Evolutionary conservation across 2,329 filamentous ascomycete genomes (phyloP).

Genomic region (Aspergillus piperis): DNA sequence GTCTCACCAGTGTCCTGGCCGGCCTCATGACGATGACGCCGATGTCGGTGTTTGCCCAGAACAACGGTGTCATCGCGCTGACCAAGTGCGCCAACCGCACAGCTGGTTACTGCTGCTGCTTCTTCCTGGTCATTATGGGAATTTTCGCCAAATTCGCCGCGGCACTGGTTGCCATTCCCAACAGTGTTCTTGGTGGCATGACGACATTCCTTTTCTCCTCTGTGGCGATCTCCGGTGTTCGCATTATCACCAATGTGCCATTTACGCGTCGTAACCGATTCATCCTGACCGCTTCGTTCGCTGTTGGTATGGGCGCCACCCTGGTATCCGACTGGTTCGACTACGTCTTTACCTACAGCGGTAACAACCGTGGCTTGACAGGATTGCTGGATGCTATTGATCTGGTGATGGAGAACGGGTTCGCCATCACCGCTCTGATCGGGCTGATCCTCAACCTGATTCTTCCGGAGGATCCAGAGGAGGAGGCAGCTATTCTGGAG

Average conservation of each 20-base stretch:
- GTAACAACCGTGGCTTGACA: constrained; percentile 69
- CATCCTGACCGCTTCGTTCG: constrained; percentile 63
- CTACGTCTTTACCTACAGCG: constrained; percentile 49
- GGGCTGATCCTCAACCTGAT: constrained; percentile 72
- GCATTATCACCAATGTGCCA: constrained; percentile 63
- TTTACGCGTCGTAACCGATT: constrained; percentile 69
- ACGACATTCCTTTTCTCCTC: constrained; percentile 68
- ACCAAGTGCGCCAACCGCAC: constrained; percentile 69
- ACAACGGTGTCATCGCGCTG: constrained; percentile 69
- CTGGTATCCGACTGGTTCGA: constrained; percentile 51
- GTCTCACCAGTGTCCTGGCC: constrained; percentile 64
- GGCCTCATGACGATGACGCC: constrained; percentile 68
- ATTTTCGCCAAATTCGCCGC: constrained; percentile 71
- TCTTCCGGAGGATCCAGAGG: constrained; percentile 74
- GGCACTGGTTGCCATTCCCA: constrained; percentile 66
- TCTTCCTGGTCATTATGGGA: constrained; percentile 69
- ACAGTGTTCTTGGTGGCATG: constrained; percentile 49
- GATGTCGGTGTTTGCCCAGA: constrained; percentile 69
- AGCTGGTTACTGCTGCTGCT: constrained; percentile 66
- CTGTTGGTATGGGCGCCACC: constrained; percentile 59
- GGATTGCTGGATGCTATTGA: constrained; percentile 54
- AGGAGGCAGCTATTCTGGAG: constrained; percentile 47
- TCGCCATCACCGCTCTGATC: constrained; percentile 68
- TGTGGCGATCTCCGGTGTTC: constrained; percentile 66
- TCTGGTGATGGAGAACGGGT: constrained; percentile 67